A percentile compares a stretch with the other conserved stretches of the same genome.
phyloP scores from a whole-genome alignment of 2,329 filamentous ascomycete species.

The Xylariaceae sp. region DNA sequence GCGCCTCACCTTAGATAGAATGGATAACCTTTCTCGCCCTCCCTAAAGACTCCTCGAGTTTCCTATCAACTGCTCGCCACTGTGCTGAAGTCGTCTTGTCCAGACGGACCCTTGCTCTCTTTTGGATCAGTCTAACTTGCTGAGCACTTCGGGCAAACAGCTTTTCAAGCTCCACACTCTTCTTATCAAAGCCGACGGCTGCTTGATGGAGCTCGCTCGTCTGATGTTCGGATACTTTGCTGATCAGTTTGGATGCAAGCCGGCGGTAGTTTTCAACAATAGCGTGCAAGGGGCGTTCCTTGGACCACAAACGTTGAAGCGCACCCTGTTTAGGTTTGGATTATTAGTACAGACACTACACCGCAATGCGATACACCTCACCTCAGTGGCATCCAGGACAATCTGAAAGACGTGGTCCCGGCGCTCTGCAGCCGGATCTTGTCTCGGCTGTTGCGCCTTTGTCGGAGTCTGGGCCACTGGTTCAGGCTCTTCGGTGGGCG shows the following conservation, averaged over 20 bases:
- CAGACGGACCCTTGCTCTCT: too few species aligned
- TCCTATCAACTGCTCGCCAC: too few species aligned
- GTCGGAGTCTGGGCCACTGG: not conserved
- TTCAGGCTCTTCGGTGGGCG: not conserved
- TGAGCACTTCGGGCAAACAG: constrained; percentile 8
- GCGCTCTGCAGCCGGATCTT: not conserved
- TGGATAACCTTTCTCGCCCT: too few species aligned
- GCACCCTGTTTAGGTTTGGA: constrained; percentile 6
- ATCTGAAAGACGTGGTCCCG: constrained; percentile 8
- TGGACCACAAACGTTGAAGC: constrained; percentile 9
- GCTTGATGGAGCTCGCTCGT: constrained; percentile 8
- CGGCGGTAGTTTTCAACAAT: constrained; percentile 10
- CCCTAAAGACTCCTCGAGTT: too few species aligned
- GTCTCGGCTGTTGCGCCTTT: not conserved
- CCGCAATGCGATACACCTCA: constrained; percentile 1
- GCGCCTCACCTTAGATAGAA: too few species aligned
- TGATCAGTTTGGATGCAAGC: constrained; percentile 4
- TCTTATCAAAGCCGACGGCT: constrained; percentile 6
- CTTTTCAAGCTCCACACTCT: constrained; percentile 2
- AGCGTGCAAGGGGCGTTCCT: constrained; percentile 6
- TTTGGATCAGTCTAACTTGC: not conserved
- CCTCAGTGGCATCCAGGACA: constrained; percentile 7
- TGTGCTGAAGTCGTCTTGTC: too few species aligned
- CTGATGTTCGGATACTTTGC: constrained; percentile 11
- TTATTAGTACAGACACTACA: not conserved